A percentile compares a stretch with the other conserved stretches of the same genome.
Evolutionary conservation across 1,284 basidiomycete genomes (phyloP).

Genomic region (Laetiporus sulphureus): DNA sequence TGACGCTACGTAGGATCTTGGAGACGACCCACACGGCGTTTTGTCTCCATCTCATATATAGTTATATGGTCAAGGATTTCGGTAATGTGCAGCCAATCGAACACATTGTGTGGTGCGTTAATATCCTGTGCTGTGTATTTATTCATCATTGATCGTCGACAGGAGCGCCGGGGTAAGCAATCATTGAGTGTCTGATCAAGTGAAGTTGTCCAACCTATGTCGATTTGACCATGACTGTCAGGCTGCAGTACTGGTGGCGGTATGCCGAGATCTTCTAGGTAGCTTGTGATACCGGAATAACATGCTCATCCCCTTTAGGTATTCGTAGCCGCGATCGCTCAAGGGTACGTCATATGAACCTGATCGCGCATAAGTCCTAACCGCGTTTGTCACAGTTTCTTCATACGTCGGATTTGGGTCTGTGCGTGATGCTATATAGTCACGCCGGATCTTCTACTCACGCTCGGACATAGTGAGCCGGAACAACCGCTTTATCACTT

Average conservation of each 20-base stretch:
- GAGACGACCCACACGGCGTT: not conserved
- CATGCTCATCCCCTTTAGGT: not conserved
- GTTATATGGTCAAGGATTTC: not conserved
- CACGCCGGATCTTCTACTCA: not conserved
- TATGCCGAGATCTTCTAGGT: no score
- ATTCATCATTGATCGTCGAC: not conserved
- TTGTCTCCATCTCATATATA: not conserved
- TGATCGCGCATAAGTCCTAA: not conserved
- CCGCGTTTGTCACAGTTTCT: not conserved
- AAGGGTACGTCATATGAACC: not conserved
- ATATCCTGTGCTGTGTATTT: slow-evolving; percentile 3
- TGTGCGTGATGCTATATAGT: not conserved
- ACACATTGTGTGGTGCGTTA: not conserved
- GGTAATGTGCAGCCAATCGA: not conserved
- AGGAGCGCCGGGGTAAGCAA: not conserved
- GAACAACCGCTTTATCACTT: not conserved
- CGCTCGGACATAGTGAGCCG: not conserved
- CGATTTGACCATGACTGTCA: not conserved
- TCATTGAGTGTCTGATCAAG: no score
- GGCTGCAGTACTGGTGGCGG: not conserved
- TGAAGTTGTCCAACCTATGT: not conserved
- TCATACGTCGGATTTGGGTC: not conserved
- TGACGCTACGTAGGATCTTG: not conserved
- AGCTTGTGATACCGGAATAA: no score
- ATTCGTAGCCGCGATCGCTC: not conserved